Conservation (phyloP, 2,329 filamentous ascomycete species). For the Epichloe sp. region DNA sequence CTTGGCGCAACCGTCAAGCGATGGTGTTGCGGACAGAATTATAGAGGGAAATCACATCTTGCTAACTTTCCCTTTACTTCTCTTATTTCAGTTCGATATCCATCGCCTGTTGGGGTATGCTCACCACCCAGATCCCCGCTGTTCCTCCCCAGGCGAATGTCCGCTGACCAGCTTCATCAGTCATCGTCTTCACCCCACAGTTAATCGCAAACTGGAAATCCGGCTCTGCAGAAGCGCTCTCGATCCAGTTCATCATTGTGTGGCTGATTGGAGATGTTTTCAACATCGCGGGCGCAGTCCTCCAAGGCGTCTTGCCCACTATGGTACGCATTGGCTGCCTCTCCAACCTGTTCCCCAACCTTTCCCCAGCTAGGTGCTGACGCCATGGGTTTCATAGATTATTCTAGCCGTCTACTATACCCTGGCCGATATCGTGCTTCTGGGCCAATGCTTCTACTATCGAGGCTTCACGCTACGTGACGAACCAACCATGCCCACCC, state of each 20-base stretch:
- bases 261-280: conserved; percentile 94
- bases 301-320: conserved; percentile 85
- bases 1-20: too few species aligned
- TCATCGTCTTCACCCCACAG: conserved; percentile 93
- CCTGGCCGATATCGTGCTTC: conserved; percentile 75
- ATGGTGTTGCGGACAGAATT: too few species aligned
- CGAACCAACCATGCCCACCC: conserved; percentile 28
- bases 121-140: background rate
- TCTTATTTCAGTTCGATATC: conserved; percentile 59
- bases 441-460: conserved; percentile 92
- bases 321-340: conserved; percentile 44
- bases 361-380: background rate
- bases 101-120: conserved; percentile 72
- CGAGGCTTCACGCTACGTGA: conserved; percentile 62
- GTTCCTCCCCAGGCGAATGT: background rate
- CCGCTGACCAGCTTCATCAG: conserved; percentile 18
- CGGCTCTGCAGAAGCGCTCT: conserved; percentile 74
- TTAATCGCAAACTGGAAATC: conserved; percentile 91
- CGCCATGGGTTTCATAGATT: conserved; percentile 31
- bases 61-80: background rate
- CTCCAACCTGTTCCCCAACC: background rate
- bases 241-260: conserved; percentile 79
- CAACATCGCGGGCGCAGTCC: conserved; percentile 84
- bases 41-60: background rate
- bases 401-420: conserved; percentile 94